A percentile compares a stretch with the other conserved stretches of the same genome.
Evolutionary conservation across 179 eudicot genomes (phyloP).

Genomic region (Drosera spatulata): DNA sequence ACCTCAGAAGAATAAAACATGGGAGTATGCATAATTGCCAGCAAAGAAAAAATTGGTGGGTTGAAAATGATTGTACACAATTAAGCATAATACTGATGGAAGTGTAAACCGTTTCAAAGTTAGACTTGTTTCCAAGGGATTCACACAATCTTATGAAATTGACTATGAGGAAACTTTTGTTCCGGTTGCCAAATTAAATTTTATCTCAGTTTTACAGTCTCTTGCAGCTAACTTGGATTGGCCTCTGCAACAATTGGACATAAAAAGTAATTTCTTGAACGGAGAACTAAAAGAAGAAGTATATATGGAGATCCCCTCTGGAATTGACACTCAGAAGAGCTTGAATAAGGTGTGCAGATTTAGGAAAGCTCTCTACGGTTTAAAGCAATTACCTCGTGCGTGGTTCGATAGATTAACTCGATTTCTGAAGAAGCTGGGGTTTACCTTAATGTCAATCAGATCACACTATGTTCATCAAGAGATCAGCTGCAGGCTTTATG

Average conservation of each 20-base stretch:
- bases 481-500: not conserved
- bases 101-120: not conserved
- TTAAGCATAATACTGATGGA: not conserved
- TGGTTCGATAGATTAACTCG: no score
- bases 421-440: not conserved
- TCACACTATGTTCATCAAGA: not conserved
- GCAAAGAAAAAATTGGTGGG: not conserved
- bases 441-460: not conserved
- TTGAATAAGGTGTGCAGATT: no score
- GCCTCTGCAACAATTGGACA: no score
- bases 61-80: not conserved
- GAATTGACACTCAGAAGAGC: no score
- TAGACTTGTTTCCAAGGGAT: not conserved
- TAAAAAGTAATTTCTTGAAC: no score
- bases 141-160: not conserved
- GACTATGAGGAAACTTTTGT: not conserved
- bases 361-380: no score
- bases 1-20: slow-evolving; percentile 7
- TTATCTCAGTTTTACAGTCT: not conserved
- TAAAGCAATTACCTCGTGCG: no score
- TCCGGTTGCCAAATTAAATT: not conserved
- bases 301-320: not conserved
- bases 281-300: no score
- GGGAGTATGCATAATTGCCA: not conserved
- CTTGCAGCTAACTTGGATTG: not conserved